Conservation (phyloP, 129 eudicot species). For the Ambrosia artemisiifolia region DNA sequence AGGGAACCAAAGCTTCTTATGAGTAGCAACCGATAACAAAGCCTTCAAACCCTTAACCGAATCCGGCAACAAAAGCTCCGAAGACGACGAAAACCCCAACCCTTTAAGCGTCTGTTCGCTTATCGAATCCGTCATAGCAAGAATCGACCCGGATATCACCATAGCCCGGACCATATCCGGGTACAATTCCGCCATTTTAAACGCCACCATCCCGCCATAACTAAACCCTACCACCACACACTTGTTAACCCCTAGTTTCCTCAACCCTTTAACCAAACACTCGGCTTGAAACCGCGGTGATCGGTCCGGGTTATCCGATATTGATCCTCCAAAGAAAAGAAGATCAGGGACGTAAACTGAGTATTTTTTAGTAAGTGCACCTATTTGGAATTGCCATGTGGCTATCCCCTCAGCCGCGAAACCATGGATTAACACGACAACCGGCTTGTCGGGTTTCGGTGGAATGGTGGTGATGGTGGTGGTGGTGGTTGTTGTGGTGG, state of each 20-base stretch:
- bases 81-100: conserved; percentile 65
- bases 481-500: conserved; percentile 20
- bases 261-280: conserved; percentile 54
- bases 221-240: conserved; percentile 89
- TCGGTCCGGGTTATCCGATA: conserved; percentile 50
- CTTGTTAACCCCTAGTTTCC: conserved; percentile 54
- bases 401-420: conserved; percentile 87
- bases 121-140: conserved; percentile 81
- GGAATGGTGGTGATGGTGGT: conserved; percentile 26
- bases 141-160: conserved; percentile 77
- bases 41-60: conserved; percentile 76
- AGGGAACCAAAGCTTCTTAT: conserved; percentile 88
- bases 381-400: conserved; percentile 88
- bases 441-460: conserved; percentile 52
- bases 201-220: conserved; percentile 94
- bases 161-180: conserved; percentile 65
- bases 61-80: conserved; percentile 84
- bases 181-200: conserved; percentile 68
- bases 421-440: conserved; percentile 72
- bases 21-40: conserved; percentile 60
- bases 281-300: conserved; percentile 87
- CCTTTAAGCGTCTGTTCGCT: conserved; percentile 45
- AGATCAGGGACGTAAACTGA: conserved; percentile 89
- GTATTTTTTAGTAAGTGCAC: conserved; percentile 57
- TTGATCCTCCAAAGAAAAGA: conserved; percentile 79